Evolutionary conservation across 495 filamentous ascomycete genomes (phyloP).

Genomic region (Penicillium flavigenum): DNA sequence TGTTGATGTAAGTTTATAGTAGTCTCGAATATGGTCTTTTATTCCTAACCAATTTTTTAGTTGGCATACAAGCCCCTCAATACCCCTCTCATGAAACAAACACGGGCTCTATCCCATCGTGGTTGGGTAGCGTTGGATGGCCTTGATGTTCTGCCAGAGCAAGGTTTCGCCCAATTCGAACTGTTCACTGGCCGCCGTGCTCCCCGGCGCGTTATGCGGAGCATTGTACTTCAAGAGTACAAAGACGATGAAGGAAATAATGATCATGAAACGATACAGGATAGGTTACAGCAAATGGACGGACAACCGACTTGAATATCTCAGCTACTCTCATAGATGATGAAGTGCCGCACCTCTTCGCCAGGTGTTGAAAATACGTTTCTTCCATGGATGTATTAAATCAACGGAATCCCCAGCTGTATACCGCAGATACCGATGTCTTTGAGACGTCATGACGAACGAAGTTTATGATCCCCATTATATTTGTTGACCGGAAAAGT

Average conservation of each 20-base stretch:
- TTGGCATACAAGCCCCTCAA: constrained; percentile 70
- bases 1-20: constrained; percentile 55
- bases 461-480: too few species aligned
- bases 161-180: constrained; percentile 80
- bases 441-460: too few species aligned
- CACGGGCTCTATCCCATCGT: constrained; percentile 52
- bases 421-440: too few species aligned
- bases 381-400: too few species aligned
- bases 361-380: too few species aligned
- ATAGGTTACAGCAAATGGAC: constrained; percentile 38
- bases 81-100: constrained; percentile 69
- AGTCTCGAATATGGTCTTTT: not conserved
- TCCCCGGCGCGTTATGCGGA: constrained; percentile 65
- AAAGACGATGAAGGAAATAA: constrained; percentile 40
- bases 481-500: too few species aligned
- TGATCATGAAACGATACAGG: constrained; percentile 33
- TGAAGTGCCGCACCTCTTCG: not conserved
- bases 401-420: too few species aligned
- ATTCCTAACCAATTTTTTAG: constrained; percentile 29
- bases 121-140: constrained; percentile 76
- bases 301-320: constrained; percentile 36
- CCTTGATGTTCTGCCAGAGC: constrained; percentile 73
- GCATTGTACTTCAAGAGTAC: constrained; percentile 42
- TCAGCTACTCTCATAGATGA: not conserved
- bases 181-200: constrained; percentile 75